Conservation (phyloP, 1,284 basidiomycete species). For the Cryptococcus sp. region DNA sequence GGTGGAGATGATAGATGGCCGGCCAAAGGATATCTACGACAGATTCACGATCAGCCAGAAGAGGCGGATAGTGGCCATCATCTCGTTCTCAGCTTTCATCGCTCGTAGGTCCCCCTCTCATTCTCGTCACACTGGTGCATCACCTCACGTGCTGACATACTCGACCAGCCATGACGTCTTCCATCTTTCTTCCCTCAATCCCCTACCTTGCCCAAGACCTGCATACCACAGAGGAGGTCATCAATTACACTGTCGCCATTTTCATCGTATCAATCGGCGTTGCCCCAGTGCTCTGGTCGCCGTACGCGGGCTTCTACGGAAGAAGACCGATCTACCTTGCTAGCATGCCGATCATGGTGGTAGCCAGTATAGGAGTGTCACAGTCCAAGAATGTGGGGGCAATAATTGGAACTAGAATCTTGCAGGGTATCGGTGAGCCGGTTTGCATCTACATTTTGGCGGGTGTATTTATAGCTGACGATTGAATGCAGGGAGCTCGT, state of each 20-base stretch:
- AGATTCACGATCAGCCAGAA: constrained; percentile 56
- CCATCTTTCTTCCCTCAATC: constrained; percentile 66
- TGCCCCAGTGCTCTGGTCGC: constrained; percentile 56
- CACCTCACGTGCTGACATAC: not conserved
- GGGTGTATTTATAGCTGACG: not conserved
- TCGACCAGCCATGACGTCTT: constrained; percentile 61
- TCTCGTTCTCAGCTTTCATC: constrained; percentile 57
- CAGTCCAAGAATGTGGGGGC: constrained; percentile 53
- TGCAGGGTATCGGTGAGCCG: constrained; percentile 62
- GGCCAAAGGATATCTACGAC: constrained; percentile 52
- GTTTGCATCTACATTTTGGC: not conserved
- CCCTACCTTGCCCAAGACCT: constrained; percentile 64
- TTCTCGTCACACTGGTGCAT: not conserved
- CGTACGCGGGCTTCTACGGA: constrained; percentile 59
- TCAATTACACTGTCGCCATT: constrained; percentile 58
- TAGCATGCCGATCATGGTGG: constrained; percentile 60
- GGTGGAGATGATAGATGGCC: constrained; percentile 19
- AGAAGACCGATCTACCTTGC: constrained; percentile 61
- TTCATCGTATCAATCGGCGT: constrained; percentile 49
- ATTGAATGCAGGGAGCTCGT: constrained; percentile 31
- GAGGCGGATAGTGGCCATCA: constrained; percentile 55
- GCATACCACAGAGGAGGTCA: constrained; percentile 55
- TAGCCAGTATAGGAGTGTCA: constrained; percentile 62
- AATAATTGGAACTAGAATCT: constrained; percentile 61
- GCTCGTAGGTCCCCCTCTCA: constrained; percentile 51